A percentile compares a stretch with the other conserved stretches of the same genome.
Conservation (phyloP, 495 filamentous ascomycete genomes). For the Talaromyces adpressus region DNA sequence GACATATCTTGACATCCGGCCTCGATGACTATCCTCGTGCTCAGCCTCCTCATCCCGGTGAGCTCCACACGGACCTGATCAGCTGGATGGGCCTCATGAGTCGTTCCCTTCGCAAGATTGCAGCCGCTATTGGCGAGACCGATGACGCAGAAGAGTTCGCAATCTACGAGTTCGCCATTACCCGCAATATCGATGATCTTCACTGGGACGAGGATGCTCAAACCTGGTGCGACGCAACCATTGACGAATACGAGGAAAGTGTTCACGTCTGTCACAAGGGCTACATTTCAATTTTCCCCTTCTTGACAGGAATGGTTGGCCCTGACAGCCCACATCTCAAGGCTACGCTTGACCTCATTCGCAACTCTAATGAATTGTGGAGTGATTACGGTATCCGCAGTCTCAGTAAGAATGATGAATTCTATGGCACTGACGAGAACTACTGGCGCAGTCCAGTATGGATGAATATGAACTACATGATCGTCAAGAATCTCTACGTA, state of each 20-base stretch:
- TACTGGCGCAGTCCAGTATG: constrained; percentile 96
- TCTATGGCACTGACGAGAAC: constrained; percentile 87
- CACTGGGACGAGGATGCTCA: constrained; percentile 79
- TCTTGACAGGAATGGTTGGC: constrained; percentile 71
- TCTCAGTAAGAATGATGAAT: constrained; percentile 72
- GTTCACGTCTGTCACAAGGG: constrained; percentile 90
- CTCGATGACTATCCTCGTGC: constrained; percentile 93
- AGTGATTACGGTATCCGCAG: constrained; percentile 79
- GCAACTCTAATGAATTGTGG: constrained; percentile 79
- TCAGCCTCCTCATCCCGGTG: constrained; percentile 94
- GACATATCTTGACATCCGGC: constrained; percentile 86
- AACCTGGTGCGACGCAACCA: constrained; percentile 90
- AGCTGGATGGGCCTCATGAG: constrained; percentile 97
- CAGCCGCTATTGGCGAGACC: constrained; percentile 56
- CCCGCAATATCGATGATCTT: constrained; percentile 83
- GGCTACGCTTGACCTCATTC: constrained; percentile 67
- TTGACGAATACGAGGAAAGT: constrained; percentile 92
- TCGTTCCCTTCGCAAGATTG: constrained; percentile 69
- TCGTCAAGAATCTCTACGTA: constrained; percentile 75
- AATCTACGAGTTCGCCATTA: constrained; percentile 70
- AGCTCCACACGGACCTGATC: constrained; percentile 91
- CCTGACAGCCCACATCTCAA: constrained; percentile 67
- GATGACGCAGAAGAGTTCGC: constrained; percentile 69
- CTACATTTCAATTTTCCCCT: constrained; percentile 91
- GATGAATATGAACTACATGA: constrained; percentile 97